Base-by-base conservation (phyloP, 1,284 basidiomycete genomes). In the Apiotrichum sp. region DNA sequence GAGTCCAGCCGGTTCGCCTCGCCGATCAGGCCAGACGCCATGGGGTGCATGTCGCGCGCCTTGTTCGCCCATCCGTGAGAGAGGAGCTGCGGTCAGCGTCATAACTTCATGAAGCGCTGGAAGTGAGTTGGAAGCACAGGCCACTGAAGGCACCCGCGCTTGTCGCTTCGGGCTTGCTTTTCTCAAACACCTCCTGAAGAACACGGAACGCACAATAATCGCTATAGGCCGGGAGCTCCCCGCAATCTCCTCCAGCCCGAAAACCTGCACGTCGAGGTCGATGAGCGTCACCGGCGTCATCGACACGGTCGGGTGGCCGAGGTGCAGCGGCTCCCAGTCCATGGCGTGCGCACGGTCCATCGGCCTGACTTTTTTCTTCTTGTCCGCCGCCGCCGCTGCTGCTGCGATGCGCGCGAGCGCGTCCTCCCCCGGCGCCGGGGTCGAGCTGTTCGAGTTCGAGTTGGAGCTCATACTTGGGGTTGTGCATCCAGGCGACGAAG, bases 1-100 rank as follows among this genome's bases (percentile, higher is more conserved):
- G 35, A 2, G 51, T 50, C 59, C 1, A 62, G 52, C 13, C 50
- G 35, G 11, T 36, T 35, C 11, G 64, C 53, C 46, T 70, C 62
- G 5, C 71, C 71, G 4, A 74, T 39, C 3, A 74, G 48, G 1
- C 70, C 73, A 29, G 65, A 56, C 2, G 58, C 60, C 70, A 72
- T 68, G 34, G 68, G 61, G 46, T 69, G 62, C 55, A 67, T 61
- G 44, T 61, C 47, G 13, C 35, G 38, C 5, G 59, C 59, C 39
- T 55, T 54, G 53, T 61, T 61, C 6, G 59, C 53, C 55, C 55
- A 57, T 22, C 59, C 59, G 36, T 61, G 59, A 5, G 59, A 35
- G 6, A 61, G 31, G 31, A 61, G 42, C 59, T 61, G 43, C 31
- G 3, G 22, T 39, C 31, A n/a, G 38, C 38, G 35, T 34, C 8